Base-by-base conservation (phyloP, 139 green algal genomes). In the Haematococcus lacustris region DNA sequence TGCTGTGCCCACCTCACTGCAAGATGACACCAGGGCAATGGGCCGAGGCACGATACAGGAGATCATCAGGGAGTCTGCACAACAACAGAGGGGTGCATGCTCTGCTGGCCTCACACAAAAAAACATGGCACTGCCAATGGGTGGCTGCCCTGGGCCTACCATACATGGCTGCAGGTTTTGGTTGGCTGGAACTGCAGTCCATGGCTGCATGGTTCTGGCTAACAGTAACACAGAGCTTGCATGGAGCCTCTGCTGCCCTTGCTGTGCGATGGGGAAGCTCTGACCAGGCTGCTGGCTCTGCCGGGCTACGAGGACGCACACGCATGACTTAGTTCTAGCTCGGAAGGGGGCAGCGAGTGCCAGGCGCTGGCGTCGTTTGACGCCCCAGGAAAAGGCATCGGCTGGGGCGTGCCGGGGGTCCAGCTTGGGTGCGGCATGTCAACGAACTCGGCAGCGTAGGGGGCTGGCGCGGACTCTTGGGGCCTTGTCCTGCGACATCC, bases 51-150 rank as follows among this genome's bases (percentile, higher is more conserved):
- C 86, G 0, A 94, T 70, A 0, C 84, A 73, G 35, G 82, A 92
- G 70, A 98, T 97, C 1, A 96, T 71, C 9, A 97, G 77, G 0
- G 91, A 73, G 72, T 97, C 94, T 23, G 83, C 33, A 1, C 62
- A 63, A n/a, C n/a, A n/a, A n/a, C n/a, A n/a, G n/a, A n/a, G n/a
- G n/a, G n/a, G n/a, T n/a, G n/a, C n/a, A n/a, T n/a, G n/a, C n/a
- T n/a, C n/a, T n/a, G n/a, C n/a, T n/a, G n/a, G n/a, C n/a, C n/a
- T n/a, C n/a, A n/a, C n/a, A n/a, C n/a, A n/a, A n/a, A n/a, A n/a
- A n/a, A n/a, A n/a, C n/a, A 53, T 17, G 17, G 43, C 9, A 28
- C 43, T 17, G 43, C 43, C 43, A 28, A 28, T 53, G 43, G 43
- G 43, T 53, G 43, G 9, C 17, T 53, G 9, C 9, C 43, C 17